Percentiles rank a stretch among this genome's conserved stretches.
phyloP scores from a whole-genome alignment of 2,329 filamentous ascomycete species.

The Phyllosticta paracitricarpa region DNA sequence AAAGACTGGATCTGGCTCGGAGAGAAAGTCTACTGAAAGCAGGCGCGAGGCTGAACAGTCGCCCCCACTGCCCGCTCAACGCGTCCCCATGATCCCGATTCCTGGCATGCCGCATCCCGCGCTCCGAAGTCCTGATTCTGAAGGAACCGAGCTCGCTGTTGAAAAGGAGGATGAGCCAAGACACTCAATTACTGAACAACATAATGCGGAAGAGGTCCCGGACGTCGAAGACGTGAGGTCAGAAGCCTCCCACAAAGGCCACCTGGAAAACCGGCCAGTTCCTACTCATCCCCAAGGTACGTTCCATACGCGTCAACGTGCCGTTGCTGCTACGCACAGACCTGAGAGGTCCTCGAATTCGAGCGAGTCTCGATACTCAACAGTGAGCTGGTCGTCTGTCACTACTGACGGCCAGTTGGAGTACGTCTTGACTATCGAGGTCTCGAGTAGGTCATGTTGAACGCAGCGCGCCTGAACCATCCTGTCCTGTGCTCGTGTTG shows the following conservation, averaged over 20 bases:
- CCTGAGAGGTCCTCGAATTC: slow-evolving; percentile 18
- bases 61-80: slow-evolving; percentile 20
- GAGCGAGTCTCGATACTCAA: slow-evolving; percentile 17
- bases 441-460: slow-evolving; percentile 25
- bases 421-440: slow-evolving; percentile 29
- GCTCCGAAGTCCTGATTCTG: slow-evolving; percentile 38
- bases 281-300: slow-evolving; percentile 43
- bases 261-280: slow-evolving; percentile 26
- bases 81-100: slow-evolving; percentile 50
- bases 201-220: slow-evolving; percentile 37
- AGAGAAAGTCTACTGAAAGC: slow-evolving; percentile 27
- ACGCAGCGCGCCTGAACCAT: not conserved
- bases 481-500: not conserved
- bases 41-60: slow-evolving; percentile 11
- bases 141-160: slow-evolving; percentile 32
- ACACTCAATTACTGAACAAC: slow-evolving; percentile 32
- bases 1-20: slow-evolving; percentile 32
- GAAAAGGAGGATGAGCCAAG: slow-evolving; percentile 42
- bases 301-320: slow-evolving; percentile 29
- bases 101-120: slow-evolving; percentile 56
- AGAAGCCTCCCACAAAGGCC: slow-evolving; percentile 32
- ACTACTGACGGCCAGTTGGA: slow-evolving; percentile 24
- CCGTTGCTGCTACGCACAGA: slow-evolving; percentile 15
- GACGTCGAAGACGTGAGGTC: slow-evolving; percentile 45
- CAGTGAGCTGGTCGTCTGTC: slow-evolving; percentile 23